Conservation (phyloP, 805 yeast genomes). For the Metschnikowia gruessii region DNA sequence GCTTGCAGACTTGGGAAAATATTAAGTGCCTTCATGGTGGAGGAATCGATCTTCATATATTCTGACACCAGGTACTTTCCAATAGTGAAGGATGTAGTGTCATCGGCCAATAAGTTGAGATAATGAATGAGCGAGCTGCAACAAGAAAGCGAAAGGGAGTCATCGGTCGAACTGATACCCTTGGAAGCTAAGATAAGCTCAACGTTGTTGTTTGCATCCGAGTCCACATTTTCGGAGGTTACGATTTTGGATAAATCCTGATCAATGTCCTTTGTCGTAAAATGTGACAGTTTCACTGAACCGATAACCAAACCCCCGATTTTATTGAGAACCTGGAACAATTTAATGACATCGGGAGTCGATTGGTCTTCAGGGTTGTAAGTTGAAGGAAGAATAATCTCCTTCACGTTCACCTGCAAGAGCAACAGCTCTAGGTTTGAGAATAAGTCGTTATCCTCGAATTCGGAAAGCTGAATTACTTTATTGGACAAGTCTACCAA, state of each 20-base stretch:
- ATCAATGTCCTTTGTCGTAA: slow-evolving; percentile 65
- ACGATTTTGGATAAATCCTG: slow-evolving; percentile 75
- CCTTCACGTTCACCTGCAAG: slow-evolving; percentile 88
- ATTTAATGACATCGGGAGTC: slow-evolving; percentile 54
- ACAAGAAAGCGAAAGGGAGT: slow-evolving; percentile 54
- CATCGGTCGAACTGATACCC: slow-evolving; percentile 46
- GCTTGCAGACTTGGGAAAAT: slow-evolving; percentile 56
- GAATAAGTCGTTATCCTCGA: slow-evolving; percentile 82
- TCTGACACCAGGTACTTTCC: slow-evolving; percentile 69
- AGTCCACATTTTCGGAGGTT: slow-evolving; percentile 28
- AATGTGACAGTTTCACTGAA: slow-evolving; percentile 54
- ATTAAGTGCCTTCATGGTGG: slow-evolving; percentile 86
- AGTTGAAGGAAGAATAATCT: slow-evolving; percentile 59
- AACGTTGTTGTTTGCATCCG: slow-evolving; percentile 28
- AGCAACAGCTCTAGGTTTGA: slow-evolving; percentile 83
- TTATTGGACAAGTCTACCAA: slow-evolving; percentile 71
- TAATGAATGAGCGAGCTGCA: slow-evolving; percentile 69
- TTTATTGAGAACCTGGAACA: slow-evolving; percentile 64
- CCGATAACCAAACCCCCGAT: slow-evolving; percentile 76
- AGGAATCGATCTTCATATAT: slow-evolving; percentile 85
- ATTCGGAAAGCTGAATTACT: slow-evolving; percentile 69
- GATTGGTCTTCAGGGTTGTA: slow-evolving; percentile 39
- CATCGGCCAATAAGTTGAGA: slow-evolving; percentile 59
- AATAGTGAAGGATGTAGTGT: slow-evolving; percentile 55
- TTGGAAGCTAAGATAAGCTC: slow-evolving; percentile 52